Evolutionary conservation across 2,329 filamentous ascomycete species (phyloP), one percentile per base, ranked within the genome.

Genomic region (Cryphonectria carpinicola): DNA sequence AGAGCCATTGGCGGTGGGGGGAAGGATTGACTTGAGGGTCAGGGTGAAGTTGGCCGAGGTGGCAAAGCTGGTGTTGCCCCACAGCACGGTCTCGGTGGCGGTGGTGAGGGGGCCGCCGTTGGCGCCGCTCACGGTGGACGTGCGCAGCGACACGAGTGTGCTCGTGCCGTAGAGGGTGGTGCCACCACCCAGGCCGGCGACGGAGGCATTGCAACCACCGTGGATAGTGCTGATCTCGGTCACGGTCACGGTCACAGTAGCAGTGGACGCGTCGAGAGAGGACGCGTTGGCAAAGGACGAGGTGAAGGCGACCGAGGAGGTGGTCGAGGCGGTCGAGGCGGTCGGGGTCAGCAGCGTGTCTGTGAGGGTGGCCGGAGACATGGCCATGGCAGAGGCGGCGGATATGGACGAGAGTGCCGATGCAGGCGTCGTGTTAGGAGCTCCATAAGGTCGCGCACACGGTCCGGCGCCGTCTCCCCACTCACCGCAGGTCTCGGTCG

Each of bases 21-120:
- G 74, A 69, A 81, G 75, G 19, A 79, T 81, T 4, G 79, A 75
- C 1, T 77, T 77, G 22, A 73, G 73, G 8, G 79, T 80, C 58
- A 76, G 54, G 19, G 39, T 65, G 65, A 46, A 65, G 69, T 63
- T 60, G 61, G 71, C 67, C 58, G 54, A 52, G 28, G 52, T 43
- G 49, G 62, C 62, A 25, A 56, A 43, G 25, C 52, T 69, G 58
- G 37, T 32, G 56, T 62, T 62, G 58, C 37, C 41, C 32, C 39
- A 60, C 37, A 46, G 17, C 39, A 35, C 65, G 22, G 69, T 60
- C 65, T 58, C 52, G 52, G 69, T 68, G 6, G 41, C 22, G 58
- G 66, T 68, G 28, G 28, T 22, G 37, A 64, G 32, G 7, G 66
- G 56, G 13, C 66, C 66, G 58, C 43, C 41, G 58, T 43, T 14